Percentiles rank a stretch among this genome's conserved stretches.
Evolutionary conservation across 805 yeast species (phyloP).

Genomic region (Lipomyces orientalis): DNA sequence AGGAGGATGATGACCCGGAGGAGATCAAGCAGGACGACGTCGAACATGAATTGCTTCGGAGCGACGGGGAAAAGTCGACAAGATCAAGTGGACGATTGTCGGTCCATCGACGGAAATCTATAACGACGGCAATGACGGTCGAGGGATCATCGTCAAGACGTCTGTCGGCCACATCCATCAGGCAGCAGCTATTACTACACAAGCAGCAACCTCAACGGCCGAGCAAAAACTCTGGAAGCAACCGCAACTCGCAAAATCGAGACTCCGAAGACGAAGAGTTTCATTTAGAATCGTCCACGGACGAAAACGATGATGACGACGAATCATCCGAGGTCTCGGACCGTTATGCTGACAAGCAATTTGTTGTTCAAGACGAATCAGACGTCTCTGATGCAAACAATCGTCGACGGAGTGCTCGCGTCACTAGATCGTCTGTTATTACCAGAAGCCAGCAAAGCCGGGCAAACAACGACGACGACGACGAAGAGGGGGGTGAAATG

Average conservation of each 20-base stretch:
- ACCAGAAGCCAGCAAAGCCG: constrained; percentile 6
- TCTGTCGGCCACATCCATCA: constrained; percentile 26
- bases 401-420: constrained; percentile 17
- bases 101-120: constrained; percentile 9
- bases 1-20: constrained; percentile 17
- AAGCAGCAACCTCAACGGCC: constrained; percentile 10
- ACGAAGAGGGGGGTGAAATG: constrained; percentile 36
- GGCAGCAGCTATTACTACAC: constrained; percentile 32
- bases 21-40: neutral
- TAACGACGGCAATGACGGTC: constrained; percentile 12
- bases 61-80: neutral
- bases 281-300: constrained; percentile 36
- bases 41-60: neutral
- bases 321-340: constrained; percentile 15
- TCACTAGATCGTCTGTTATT: constrained; percentile 2
- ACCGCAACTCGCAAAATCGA: constrained; percentile 49
- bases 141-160: constrained; percentile 9
- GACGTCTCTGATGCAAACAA: constrained; percentile 19
- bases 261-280: constrained; percentile 39
- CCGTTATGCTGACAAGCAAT: constrained; percentile 16
- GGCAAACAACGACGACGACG: constrained; percentile 42
- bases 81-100: constrained; percentile 14
- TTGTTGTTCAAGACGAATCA: constrained; percentile 35
- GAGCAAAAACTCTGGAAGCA: neutral
- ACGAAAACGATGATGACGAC: constrained; percentile 40